These are phyloP conservation scores for Galerina sulciceps DNA, from an alignment of 768 basidiomycete genomes.

Conservation along the genomic window DNA sequence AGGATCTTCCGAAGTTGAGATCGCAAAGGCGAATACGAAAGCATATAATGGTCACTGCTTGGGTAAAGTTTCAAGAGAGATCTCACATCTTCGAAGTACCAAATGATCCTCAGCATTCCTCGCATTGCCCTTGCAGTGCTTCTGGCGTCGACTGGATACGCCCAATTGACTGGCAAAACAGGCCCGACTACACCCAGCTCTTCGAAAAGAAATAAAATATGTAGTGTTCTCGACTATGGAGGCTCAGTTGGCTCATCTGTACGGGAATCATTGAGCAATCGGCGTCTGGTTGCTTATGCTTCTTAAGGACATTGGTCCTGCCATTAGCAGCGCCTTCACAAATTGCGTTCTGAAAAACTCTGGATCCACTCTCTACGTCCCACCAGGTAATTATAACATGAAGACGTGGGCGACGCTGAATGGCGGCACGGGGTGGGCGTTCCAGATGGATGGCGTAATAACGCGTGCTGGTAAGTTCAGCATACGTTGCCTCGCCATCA, in stretches of 20 bases:
- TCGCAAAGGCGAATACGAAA: not conserved
- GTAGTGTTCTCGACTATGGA: conserved; percentile 2
- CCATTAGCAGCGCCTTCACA: not conserved
- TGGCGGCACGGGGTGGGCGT: not conserved
- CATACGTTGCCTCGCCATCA: not conserved
- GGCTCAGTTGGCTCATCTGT: conserved; percentile 1
- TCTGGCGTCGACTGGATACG: not conserved
- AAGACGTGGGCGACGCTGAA: conserved; percentile 1
- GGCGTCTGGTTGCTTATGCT: not conserved
- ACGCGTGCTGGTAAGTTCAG: not conserved
- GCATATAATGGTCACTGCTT: not conserved
- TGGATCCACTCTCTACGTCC: not conserved
- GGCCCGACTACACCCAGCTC: not conserved
- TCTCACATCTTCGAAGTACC: not conserved
- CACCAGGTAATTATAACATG: conserved; percentile 3
- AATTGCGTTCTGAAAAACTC: not conserved
- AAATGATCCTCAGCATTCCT: not conserved
- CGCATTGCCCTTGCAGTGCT: not conserved
- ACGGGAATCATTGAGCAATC: not conserved
- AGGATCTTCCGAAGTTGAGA: not conserved
- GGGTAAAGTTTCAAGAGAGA: not conserved
- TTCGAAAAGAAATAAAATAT: not conserved
- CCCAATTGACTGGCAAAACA: not conserved
- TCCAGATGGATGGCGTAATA: conserved; percentile 3
- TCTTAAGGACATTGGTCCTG: not conserved